Conservation (phyloP, 208 protist species). For the Leishmania turanica region DNA sequence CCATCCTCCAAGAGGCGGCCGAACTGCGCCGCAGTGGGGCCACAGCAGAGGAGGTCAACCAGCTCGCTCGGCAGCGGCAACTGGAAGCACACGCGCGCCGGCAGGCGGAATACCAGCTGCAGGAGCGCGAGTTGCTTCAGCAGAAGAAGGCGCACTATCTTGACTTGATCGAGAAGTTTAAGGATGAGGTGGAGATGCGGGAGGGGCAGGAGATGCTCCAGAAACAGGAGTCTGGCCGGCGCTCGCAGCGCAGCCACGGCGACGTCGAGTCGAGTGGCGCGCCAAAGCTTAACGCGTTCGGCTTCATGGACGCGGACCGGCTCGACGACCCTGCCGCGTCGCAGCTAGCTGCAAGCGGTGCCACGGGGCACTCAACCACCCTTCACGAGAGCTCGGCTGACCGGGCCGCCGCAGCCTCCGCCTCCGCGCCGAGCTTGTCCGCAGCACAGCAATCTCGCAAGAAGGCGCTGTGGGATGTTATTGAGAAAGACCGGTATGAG, state of each 20-base stretch:
- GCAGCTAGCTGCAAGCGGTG: conserved; percentile 1
- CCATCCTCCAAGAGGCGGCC: conserved; percentile 56
- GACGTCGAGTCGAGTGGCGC: background rate
- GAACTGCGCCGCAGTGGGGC: conserved; percentile 59
- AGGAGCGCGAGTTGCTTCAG: conserved; percentile 62
- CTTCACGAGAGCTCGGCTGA: background rate
- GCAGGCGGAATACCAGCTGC: conserved; percentile 73
- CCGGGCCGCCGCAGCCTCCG: background rate
- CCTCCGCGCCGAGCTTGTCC: background rate
- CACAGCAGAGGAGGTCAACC: conserved; percentile 45
- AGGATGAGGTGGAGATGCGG: conserved; percentile 66
- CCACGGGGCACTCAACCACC: background rate
- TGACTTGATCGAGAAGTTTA: conserved; percentile 70
- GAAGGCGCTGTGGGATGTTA: conserved; percentile 56
- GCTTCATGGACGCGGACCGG: conserved; percentile 66
- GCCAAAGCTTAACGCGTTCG: conserved; percentile 52
- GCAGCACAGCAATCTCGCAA: conserved; percentile 15
- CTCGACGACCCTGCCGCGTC: conserved; percentile 14
- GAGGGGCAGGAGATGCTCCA: conserved; percentile 72
- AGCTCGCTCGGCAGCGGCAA: conserved; percentile 50
- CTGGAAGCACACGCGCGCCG: conserved; percentile 55
- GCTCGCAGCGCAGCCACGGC: conserved; percentile 9
- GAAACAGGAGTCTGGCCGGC: conserved; percentile 12
- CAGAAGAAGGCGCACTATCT: conserved; percentile 58
- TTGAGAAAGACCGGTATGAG: conserved; percentile 75